Conservation (phyloP, 2,329 filamentous ascomycete species). For the Ceratocystis eucalypticola region DNA sequence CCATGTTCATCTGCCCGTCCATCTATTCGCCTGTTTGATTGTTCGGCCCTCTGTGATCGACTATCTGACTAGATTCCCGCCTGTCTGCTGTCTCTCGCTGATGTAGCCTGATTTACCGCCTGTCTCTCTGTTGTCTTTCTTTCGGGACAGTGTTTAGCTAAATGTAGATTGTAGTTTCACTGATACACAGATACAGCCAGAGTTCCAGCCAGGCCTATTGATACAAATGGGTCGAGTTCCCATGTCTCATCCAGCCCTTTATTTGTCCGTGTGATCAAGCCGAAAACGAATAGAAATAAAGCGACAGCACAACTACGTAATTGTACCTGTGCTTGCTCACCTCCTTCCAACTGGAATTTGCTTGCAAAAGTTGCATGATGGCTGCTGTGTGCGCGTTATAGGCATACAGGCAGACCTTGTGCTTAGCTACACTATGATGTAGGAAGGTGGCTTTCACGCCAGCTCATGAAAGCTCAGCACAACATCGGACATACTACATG, state of each 20-base stretch:
- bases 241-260: background rate
- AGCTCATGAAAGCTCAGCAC: background rate
- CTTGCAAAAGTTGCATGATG: background rate
- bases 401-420: no score
- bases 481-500: background rate
- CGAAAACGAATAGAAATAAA: background rate
- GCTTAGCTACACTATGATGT: background rate
- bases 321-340: background rate
- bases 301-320: background rate
- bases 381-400: no score
- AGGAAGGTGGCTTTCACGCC: background rate
- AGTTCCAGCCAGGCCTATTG: background rate
- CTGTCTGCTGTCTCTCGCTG: background rate
- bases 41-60: background rate
- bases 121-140: background rate
- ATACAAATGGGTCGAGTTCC: background rate
- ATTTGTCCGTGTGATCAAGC: background rate
- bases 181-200: background rate
- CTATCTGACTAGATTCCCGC: background rate
- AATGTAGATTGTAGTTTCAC: background rate
- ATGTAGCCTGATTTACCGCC: background rate
- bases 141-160: background rate
- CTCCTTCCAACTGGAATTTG: background rate
- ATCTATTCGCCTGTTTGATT: no score
- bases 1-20: background rate